Evolutionary conservation across 768 basidiomycete species (phyloP), one percentile per base, ranked within the genome.

Genomic region (Baorangia bicolor): DNA sequence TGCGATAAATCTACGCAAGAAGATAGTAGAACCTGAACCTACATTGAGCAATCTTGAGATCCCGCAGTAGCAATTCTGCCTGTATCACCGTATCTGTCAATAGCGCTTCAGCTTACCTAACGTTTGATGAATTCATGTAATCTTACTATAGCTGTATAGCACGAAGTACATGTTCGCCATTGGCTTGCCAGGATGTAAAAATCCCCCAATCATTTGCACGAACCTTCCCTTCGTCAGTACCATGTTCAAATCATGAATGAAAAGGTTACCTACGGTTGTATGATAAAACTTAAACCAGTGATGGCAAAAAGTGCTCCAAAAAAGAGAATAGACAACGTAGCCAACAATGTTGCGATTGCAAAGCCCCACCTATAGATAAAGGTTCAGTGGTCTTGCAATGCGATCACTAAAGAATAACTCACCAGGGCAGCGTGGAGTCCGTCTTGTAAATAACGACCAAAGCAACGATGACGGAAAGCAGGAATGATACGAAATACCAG

Each of bases 381-480:
- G 11, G 10, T 4, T 58, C 30, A 33, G 25, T 34, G 20, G 25
- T 25, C 30, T 18, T 38, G 8, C n/a, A 10, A 50, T 47, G 21
- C 20, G 9, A 16, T 13, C 7, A 37, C 23, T 12, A 8, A 18
- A 28, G 41, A 31, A 7, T 8, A 12, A 56, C 64, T 52, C 28
- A 66, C 84, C 84, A 84, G 21, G 84, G 84, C 11, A 86, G 65
- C 3, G 76, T 79, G 7, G 81, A 80, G 50, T 78, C 60, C n/a
- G 76, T 78, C 30, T 79, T 76, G 66, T 84, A 85, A 56, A 80
- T 72, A 5, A 80, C 78, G 7, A 78, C 75, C 74, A 84, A 76
- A 0, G 82, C 82, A 71, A 84, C 78, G 3, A 78, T 70, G 51
- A 81, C 73, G 30, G 65, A 69, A 5, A 63, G 2, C 5, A 64